Base-by-base conservation (phyloP, 176 grass and related monocot species). In the Hordeum marinum region DNA sequence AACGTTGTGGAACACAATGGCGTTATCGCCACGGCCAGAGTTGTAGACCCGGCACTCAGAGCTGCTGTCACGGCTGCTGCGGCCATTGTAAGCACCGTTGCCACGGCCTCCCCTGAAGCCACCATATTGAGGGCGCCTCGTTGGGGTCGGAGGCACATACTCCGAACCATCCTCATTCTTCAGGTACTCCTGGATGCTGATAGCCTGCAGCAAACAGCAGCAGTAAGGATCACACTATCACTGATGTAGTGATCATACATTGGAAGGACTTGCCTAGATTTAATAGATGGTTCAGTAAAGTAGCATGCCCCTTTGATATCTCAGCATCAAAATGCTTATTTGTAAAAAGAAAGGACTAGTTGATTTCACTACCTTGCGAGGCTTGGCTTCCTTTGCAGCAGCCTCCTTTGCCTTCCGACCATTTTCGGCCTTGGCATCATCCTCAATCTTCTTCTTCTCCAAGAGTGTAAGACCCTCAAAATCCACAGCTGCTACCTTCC, bases 391-490 rank as follows among this genome's bases (percentile, higher is more conserved):
- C 73, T 82, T 86, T 36, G 9, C 45, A 45, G 8, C 23, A 63
- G 27, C 52, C 2, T 85, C 77, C 54, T 75, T 75, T n/a, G 31
- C 42, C 58, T 74, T 88, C 43, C 7, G 57, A 64, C 6, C 35
- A 12, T 80, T 89, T 58, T 89, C 81, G 0, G 4, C 42, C 54
- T 89, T 63, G 72, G 52, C 81, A 85, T 75, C 89, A 8, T 82
- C 89, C 41, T 89, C 89, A 2, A 32, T 1, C 68, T 83, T 88
- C 86, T 88, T 94, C 9, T 86, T 91, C 10, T 78, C 78, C 72
- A 94, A 37, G 9, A 84, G n/a, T 40, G 75, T 20, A 3, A 76
- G 0, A 21, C 78, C 78, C 2, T 80, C 17, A 11, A 94, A 87
- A 11, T 59, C 89, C 5, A 78, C 75, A 20, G 8, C 72, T 55